Base-by-base conservation (phyloP, 2,329 filamentous ascomycete species). In the Aspergillus sp. region DNA sequence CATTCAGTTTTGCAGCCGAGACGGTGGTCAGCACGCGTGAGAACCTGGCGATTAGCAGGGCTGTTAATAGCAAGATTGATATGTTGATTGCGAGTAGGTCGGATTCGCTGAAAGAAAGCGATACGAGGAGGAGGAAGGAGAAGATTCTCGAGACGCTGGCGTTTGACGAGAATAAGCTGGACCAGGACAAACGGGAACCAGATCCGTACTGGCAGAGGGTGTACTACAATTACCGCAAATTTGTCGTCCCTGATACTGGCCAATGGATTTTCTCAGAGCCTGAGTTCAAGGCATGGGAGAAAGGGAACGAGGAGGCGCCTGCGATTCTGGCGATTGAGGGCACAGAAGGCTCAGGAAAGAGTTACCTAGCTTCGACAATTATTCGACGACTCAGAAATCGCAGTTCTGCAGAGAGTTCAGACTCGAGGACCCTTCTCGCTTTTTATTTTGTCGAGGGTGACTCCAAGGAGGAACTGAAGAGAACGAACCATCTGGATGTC, bases 381-480 rank as follows among this genome's bases (percentile, higher is more conserved):
- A 62, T 63, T 22, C 48, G 57, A 22, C 26, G 45, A 12, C 55
- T 64, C 1, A 55, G 61, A 12, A 61, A 57, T 13, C 54, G 52
- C 3, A 58, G 43, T 7, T 44, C 60, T 3, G 55, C 48, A 4
- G 53, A 58, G 9, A 53, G 48, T n/a, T 58, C 58, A 2, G 60
- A 55, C 20, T 48, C 53, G n/a, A 54, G 60, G 8, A 55, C 41
- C 1, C 47, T 61, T 13, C 47, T 61, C 1, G 62, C 58, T 5
- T 64, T 61, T 34, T 64, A 61, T 30, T 64, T 64, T 13, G 54
- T 64, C 9, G 62, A 64, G 32, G 62, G 60, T 1, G 56, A 61
- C n/a, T 57, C 60, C 3, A 62, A 62, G 20, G 62, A 64, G 12
- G 60, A 59, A 18, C 45, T 62, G 3, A 58, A 54, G 17, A 50